Conservation (phyloP, 176 grass and related monocot genomes). For the Alloteropsis semialata region DNA sequence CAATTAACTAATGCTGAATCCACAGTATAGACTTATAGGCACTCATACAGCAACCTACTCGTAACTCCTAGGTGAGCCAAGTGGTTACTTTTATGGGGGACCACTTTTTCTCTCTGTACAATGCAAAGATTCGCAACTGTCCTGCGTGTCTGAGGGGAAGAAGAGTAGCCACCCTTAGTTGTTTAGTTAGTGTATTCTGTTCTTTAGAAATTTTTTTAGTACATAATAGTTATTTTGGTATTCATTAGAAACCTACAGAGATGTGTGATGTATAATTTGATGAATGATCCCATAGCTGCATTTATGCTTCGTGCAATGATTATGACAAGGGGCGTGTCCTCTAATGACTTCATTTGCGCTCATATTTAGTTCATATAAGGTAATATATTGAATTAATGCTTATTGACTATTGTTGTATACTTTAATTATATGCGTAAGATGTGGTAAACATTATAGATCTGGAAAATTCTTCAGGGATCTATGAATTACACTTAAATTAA, state of each 20-base stretch:
- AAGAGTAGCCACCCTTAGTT: neutral
- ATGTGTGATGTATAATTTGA: neutral
- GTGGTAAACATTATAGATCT: neutral
- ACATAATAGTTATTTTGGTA: neutral
- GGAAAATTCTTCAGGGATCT: neutral
- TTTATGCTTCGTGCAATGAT: neutral
- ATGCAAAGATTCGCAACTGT: too few species aligned
- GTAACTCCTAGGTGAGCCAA: too few species aligned
- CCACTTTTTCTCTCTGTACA: too few species aligned
- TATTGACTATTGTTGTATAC: too few species aligned
- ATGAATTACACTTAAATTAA: neutral
- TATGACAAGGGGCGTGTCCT: neutral
- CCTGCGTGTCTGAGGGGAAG: too few species aligned
- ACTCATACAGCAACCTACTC: too few species aligned
- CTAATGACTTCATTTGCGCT: neutral
- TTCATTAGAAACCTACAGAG: neutral
- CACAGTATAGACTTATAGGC: neutral
- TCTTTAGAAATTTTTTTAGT: neutral
- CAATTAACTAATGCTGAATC: neutral
- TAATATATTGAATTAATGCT: neutral
- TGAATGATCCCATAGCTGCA: neutral
- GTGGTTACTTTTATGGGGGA: too few species aligned
- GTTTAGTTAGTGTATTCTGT: neutral
- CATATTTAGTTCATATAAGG: neutral
- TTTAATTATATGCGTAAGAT: neutral